Evolutionary conservation across 805 yeast species (phyloP).

Genomic region (Spathaspora boniae): DNA sequence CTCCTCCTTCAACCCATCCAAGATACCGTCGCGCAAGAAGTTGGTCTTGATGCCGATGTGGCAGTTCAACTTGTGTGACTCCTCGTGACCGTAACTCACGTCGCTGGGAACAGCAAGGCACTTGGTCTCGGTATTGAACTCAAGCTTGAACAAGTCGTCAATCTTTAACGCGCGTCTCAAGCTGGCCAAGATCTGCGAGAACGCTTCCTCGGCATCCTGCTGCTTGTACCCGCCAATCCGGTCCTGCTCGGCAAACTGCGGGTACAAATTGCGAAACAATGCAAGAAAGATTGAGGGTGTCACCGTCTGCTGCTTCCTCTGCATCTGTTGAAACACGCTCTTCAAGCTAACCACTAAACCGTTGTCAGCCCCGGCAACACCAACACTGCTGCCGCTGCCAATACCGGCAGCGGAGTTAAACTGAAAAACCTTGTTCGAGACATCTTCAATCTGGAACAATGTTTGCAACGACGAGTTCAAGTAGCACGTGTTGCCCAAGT

Average conservation of each 20-base stretch:
- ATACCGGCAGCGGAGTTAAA: slow-evolving; percentile 8
- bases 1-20: slow-evolving; percentile 68
- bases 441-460: slow-evolving; percentile 43
- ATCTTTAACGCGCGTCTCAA: slow-evolving; percentile 48
- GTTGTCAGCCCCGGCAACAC: slow-evolving; percentile 8
- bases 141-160: slow-evolving; percentile 59
- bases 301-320: slow-evolving; percentile 43
- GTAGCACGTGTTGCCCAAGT: slow-evolving; percentile 77
- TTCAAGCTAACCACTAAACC: slow-evolving; percentile 34
- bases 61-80: slow-evolving; percentile 76
- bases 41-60: slow-evolving; percentile 85
- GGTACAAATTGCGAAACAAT: slow-evolving; percentile 63
- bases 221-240: slow-evolving; percentile 74
- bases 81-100: slow-evolving; percentile 27
- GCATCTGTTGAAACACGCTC: slow-evolving; percentile 44
- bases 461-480: slow-evolving; percentile 68
- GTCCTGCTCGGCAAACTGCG: slow-evolving; percentile 86
- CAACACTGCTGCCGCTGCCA: slow-evolving; percentile 6
- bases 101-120: slow-evolving; percentile 50
- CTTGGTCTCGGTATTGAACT: slow-evolving; percentile 58
- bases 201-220: slow-evolving; percentile 98
- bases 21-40: slow-evolving; percentile 81
- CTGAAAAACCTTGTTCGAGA: slow-evolving; percentile 27
- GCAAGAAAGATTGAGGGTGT: slow-evolving; percentile 69
- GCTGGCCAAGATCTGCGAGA: slow-evolving; percentile 66